Percentiles rank a stretch among this genome's conserved stretches.
These are phyloP conservation scores for Pichia eremophila DNA, from an alignment of 805 yeast genomes.

Conservation along the genomic window DNA sequence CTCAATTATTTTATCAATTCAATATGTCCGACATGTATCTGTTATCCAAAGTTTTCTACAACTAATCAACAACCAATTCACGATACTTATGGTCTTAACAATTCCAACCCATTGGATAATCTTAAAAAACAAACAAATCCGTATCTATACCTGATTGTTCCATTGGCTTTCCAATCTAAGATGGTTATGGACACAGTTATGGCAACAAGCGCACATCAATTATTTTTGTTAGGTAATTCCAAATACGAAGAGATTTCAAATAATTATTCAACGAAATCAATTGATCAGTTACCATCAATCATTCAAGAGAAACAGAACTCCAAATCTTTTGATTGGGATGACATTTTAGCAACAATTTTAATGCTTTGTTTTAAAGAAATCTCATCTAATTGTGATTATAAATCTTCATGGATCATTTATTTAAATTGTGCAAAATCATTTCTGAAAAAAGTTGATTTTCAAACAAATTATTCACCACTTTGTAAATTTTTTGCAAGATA, in stretches of 20 bases:
- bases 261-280: constrained; percentile 21
- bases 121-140: constrained; percentile 25
- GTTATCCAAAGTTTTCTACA: constrained; percentile 23
- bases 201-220: constrained; percentile 30
- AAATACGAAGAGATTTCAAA: constrained; percentile 22
- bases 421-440: constrained; percentile 31
- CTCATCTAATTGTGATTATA: constrained; percentile 30
- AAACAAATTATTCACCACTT: constrained; percentile 24
- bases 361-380: constrained; percentile 34
- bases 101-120: constrained; percentile 4
- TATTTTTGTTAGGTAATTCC: constrained; percentile 22
- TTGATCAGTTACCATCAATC: constrained; percentile 24
- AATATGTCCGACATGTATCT: constrained; percentile 32
- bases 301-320: constrained; percentile 21
- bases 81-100: no score
- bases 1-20: constrained; percentile 26
- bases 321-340: constrained; percentile 29
- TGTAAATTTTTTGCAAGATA: constrained; percentile 30
- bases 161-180: constrained; percentile 27
- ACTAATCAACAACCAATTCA: no score
- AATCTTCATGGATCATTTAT: constrained; percentile 30
- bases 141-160: constrained; percentile 29
- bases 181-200: constrained; percentile 28
- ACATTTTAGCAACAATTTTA: constrained; percentile 30
- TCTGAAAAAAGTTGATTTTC: constrained; percentile 20